phyloP scores from a whole-genome alignment of 441 rosid genomes.

The Codiaeum variegatum region DNA sequence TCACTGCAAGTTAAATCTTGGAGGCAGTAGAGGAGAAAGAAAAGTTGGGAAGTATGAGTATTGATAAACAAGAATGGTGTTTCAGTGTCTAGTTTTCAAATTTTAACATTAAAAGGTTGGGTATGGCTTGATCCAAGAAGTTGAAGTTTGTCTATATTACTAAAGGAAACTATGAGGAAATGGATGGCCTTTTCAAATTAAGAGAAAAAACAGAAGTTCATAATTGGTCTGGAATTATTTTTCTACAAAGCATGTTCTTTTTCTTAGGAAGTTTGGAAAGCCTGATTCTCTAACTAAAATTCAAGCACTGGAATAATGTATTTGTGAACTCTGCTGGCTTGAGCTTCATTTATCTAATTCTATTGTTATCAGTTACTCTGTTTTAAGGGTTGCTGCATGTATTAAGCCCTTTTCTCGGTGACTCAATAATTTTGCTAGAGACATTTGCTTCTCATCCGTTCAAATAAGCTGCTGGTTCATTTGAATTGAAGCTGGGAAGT shows the following conservation, averaged over 20 bases:
- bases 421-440: not conserved
- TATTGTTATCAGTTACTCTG: not conserved
- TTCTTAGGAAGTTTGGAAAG: not conserved
- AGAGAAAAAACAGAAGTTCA: not conserved
- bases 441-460: not conserved
- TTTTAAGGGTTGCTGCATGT: not conserved
- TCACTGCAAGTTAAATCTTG: not conserved
- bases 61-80: not conserved
- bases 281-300: not conserved
- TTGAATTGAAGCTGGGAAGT: not conserved
- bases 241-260: not conserved
- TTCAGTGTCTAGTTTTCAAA: not conserved
- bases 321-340: not conserved
- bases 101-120: not conserved
- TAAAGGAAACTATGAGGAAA: not conserved
- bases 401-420: not conserved
- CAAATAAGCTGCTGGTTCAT: not conserved
- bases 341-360: not conserved
- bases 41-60: not conserved
- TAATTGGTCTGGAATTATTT: not conserved
- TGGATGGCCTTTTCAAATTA: not conserved
- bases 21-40: not conserved
- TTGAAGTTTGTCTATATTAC: not conserved
- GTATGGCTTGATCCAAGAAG: not conserved
- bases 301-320: not conserved